Evolutionary conservation across 257 asterid species (phyloP), one percentile per base, ranked within the genome.

Genomic region (Solanum medicagineum): DNA sequence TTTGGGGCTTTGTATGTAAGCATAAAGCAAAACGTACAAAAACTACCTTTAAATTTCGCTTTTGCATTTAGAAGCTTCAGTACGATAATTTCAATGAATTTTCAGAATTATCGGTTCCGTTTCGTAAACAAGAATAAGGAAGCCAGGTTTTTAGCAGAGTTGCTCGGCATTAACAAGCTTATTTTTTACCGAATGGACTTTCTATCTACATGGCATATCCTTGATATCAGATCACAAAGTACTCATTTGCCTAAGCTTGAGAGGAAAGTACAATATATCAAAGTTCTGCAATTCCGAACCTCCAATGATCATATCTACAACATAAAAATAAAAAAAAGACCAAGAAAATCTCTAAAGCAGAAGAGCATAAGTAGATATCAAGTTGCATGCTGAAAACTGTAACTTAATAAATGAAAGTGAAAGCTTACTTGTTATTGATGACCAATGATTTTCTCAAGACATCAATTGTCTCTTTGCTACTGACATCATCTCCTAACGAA

Each of bases 391-490:
- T 51, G 65, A 26, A 77, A 51, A 77, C 83, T 51, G 5, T 16
- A 77, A 53, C 47, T 77, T 51, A 24, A 10, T 8, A 77, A 77
- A 26, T 22, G 19, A 60, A 81, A 84, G n/a, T 54, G 57, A 22
- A 24, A 51, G 68, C 94, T 88, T 90, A 92, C 98, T 92, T 95
- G 93, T 94, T 97, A 84, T 96, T 95, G 88, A 90, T 89, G 51
- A 92, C 88, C 91, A 94, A 89, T 8, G 98, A 94, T 85, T 90
- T 97, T 81, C 90, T 91, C 89, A 97, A 89, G 89, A 93, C 91
- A 79, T 94, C 94, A 69, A 92, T 85, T 49, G 96, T 93, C 88
- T 92, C 98, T 87, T 84, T 92, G 93, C 95, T 93, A 85, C 92
- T 92, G 73, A 83, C 83, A 74, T 88, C 97, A 85, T 89, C 90